These are phyloP conservation scores for Strobilomyces echinocephalus DNA, from an alignment of 768 basidiomycete species.

Conservation along the genomic window DNA sequence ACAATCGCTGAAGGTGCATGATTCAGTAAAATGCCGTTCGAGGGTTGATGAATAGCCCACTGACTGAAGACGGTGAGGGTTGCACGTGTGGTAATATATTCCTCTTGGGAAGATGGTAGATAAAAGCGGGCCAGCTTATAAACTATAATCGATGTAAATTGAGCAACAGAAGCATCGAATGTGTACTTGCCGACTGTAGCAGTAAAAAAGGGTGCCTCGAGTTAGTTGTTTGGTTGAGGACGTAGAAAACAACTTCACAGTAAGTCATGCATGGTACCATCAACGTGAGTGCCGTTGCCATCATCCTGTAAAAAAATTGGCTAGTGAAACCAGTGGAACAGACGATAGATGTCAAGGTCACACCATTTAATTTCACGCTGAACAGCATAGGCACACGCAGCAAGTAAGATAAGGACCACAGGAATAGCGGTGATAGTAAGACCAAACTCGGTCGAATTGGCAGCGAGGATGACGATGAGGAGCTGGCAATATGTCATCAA, in stretches of 20 bases:
- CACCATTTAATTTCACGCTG: conserved; percentile 79
- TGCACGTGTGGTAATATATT: conserved; percentile 70
- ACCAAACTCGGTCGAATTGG: conserved; percentile 69
- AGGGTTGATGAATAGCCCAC: conserved; percentile 18
- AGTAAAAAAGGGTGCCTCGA: background rate
- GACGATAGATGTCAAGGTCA: conserved; percentile 14
- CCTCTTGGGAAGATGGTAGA: conserved; percentile 45
- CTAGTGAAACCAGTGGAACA: conserved; percentile 2
- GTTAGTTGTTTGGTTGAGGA: conserved; percentile 2
- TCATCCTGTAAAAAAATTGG: conserved; percentile 41
- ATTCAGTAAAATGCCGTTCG: background rate
- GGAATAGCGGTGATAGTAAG: conserved; percentile 82
- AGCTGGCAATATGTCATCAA: conserved; percentile 43
- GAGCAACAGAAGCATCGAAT: background rate
- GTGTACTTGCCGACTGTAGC: conserved; percentile 26
- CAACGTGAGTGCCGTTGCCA: conserved; percentile 64
- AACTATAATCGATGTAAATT: conserved; percentile 38
- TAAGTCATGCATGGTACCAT: conserved; percentile 77
- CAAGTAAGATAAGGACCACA: conserved; percentile 62
- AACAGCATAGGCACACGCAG: conserved; percentile 63
- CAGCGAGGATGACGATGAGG: conserved; percentile 68
- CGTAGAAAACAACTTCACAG: conserved; percentile 45
- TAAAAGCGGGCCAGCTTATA: conserved; percentile 87
- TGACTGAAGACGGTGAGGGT: conserved; percentile 80
- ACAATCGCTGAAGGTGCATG: conserved; percentile 50